Conservation (phyloP, 2,329 filamentous ascomycete genomes). For the Diaporthe sp. region DNA sequence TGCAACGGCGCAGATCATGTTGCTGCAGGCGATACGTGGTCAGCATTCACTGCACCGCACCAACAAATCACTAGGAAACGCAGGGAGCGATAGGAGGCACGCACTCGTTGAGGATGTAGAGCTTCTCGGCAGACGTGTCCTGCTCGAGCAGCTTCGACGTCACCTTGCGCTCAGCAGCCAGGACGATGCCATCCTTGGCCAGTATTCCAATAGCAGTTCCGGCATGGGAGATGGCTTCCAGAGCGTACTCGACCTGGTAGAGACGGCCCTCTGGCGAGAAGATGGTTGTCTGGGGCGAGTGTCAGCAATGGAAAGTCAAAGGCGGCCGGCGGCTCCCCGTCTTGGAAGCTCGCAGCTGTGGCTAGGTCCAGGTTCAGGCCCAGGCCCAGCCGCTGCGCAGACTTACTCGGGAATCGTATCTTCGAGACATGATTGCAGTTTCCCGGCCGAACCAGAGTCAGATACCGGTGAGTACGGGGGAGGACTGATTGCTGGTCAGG, state of each 20-base stretch:
- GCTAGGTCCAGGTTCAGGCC: constrained; percentile 15
- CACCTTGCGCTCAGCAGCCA: constrained; percentile 98
- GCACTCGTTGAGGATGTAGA: constrained; percentile 98
- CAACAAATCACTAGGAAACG: not conserved
- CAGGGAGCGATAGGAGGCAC: constrained; percentile 48
- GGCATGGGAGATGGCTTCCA: constrained; percentile 98
- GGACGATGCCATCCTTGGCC: constrained; percentile 97
- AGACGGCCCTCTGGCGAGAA: constrained; percentile 99
- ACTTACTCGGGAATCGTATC: constrained; percentile 96
- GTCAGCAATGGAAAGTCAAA: constrained; percentile 38
- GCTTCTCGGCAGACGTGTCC: constrained; percentile 99
- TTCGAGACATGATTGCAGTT: constrained; percentile 82
- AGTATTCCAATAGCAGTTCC: constrained; percentile 97
- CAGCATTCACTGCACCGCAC: constrained; percentile 14
- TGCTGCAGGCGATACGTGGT: constrained; percentile 67
- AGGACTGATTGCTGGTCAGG: not conserved
- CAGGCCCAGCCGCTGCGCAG: constrained; percentile 43
- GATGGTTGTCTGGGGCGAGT: constrained; percentile 85
- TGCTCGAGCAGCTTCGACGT: constrained; percentile 99
- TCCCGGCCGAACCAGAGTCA: constrained; percentile 33
- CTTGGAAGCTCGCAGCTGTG: constrained; percentile 3
- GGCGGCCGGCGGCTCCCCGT: not conserved
- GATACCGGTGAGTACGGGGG: not conserved
- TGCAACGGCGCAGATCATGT: constrained; percentile 99
- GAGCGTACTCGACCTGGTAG: constrained; percentile 99